These are phyloP conservation scores for Tricholoma furcatifolium DNA, from an alignment of 768 basidiomycete genomes.

Conservation along the genomic window DNA sequence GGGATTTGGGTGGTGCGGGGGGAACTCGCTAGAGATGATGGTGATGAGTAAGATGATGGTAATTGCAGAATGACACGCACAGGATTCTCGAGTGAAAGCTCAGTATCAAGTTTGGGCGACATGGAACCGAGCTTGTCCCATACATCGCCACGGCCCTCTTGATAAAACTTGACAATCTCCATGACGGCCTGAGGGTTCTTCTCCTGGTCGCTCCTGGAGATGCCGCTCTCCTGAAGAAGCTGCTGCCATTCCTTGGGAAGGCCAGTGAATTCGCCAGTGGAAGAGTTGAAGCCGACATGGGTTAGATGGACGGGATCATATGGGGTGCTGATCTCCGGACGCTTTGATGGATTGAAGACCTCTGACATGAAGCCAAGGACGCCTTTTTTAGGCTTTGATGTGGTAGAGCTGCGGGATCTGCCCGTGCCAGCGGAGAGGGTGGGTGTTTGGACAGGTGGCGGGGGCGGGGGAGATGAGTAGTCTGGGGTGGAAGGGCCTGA, in stretches of 20 bases:
- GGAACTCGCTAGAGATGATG: constrained; percentile 41
- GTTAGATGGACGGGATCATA: constrained; percentile 99
- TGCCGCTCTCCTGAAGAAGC: constrained; percentile 91
- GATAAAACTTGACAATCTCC: constrained; percentile 99
- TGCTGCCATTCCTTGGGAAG: constrained; percentile 99
- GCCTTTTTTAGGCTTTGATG: constrained; percentile 58
- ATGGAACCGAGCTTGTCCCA: constrained; percentile 85
- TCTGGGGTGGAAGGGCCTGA: constrained; percentile 31
- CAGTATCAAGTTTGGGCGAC: constrained; percentile 38
- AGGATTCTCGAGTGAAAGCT: constrained; percentile 45
- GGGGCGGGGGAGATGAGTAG: background rate
- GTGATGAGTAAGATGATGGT: constrained; percentile 8
- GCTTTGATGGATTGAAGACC: constrained; percentile 68
- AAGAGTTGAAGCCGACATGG: constrained; percentile 98
- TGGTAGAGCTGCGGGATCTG: constrained; percentile 48
- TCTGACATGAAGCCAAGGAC: constrained; percentile 75
- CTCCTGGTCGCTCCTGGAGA: constrained; percentile 92
- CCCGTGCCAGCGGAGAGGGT: constrained; percentile 21
- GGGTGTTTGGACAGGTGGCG: background rate
- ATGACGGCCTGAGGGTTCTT: constrained; percentile 97
- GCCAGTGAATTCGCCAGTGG: constrained; percentile 97
- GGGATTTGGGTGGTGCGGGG: constrained; percentile 49
- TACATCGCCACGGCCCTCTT: constrained; percentile 77
- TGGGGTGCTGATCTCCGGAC: constrained; percentile 92
- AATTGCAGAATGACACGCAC: constrained; percentile 40